Evolutionary conservation across 805 yeast species (phyloP), one percentile per base, ranked within the genome.

Genomic region (Lachancea thermotolerans): DNA sequence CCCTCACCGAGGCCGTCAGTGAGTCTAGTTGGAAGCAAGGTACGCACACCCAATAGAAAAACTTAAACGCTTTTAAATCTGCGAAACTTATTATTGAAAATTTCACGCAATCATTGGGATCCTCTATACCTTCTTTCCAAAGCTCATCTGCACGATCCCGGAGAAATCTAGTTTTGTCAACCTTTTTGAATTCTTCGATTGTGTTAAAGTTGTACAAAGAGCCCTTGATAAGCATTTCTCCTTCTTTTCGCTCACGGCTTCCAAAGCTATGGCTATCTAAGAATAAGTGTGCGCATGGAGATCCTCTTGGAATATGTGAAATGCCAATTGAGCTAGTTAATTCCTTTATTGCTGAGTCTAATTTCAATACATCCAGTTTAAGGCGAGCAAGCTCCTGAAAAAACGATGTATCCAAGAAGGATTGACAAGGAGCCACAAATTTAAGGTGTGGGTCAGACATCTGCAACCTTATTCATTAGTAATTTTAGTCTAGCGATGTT

Each of bases 11-110:
- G 10, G 35, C 35, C 10, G 39, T 35, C 6, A 49, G 43, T 6
- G 42, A 42, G 10, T 33, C 42, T 1, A 35, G 16, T 9, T 71
- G 70, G 30, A 87, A 61, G 1, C 77, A 66, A 0, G 99, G 97
- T 50, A 79, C 79, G 12, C 87, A 83, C 51, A 86, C 75, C 99
- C 99, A 95, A 65, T 93, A 90, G 57, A 77, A 84, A 59, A 84
- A 91, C 57, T 76, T 81, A 68, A 85, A 90, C 65, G 85, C 87
- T 62, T 93, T 93, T 59, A 93, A 73, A 63, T 93, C 99, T 1
- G 95, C 84, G 66, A 81, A 93, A 35, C 89, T 73, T 27, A 90
- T 67, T 1, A 85, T 53, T 4, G 67, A 64, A 51, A 82, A 80
- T 8, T 44, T 37, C 11, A 57, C 53, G 37, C 55, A 48, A 6